Evolutionary conservation across 495 filamentous ascomycete genomes (phyloP), one percentile per base, ranked within the genome.

Genomic region (Sporormia fimetaria): DNA sequence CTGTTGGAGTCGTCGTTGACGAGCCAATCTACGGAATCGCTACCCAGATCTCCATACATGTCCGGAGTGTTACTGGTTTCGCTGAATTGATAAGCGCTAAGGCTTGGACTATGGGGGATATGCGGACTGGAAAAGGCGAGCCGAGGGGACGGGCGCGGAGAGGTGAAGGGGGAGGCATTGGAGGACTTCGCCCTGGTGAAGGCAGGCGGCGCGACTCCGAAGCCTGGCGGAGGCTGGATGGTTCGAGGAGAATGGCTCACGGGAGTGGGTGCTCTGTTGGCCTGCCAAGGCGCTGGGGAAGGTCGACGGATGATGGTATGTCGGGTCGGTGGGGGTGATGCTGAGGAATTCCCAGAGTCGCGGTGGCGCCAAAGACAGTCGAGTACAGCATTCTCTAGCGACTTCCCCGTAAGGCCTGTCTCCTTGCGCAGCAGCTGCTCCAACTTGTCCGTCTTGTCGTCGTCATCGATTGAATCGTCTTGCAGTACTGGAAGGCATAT

Each of bases 21-120:
- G 25, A 96, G 67, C 92, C 90, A 96, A 57, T 95, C 87, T 28
- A 96, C 84, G 47, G 83, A 88, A 57, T 96, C 90, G 42, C 78
- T 87, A 37, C 87, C 87, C 50, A 83, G 78, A 54, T 96, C 88
- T 9, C 86, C 87, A 57, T 93, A 94, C 35, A 81, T 78, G 44
- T 95, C 87, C 21, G 80, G 77, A 7, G 79, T 70, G 14, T 83
- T 80, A 18, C 74, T 80, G 24, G 82, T 59, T 52, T 83, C 64
- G 63, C 76, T 78, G 57, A 94, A 93, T 57, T 93, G 84, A 61
- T 96, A 96, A 11, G 90, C 86, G 57, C 87, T 93, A 35, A 96
- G 57, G 54, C 72, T 94, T 21, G 92, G 92, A 37, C 87, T 95
- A 56, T 96, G 87, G 3, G 92, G 90, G 43, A 99, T 92, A n/a